Base-by-base conservation (phyloP, 2,329 filamentous ascomycete species). In the Cryphonectria japonica region DNA sequence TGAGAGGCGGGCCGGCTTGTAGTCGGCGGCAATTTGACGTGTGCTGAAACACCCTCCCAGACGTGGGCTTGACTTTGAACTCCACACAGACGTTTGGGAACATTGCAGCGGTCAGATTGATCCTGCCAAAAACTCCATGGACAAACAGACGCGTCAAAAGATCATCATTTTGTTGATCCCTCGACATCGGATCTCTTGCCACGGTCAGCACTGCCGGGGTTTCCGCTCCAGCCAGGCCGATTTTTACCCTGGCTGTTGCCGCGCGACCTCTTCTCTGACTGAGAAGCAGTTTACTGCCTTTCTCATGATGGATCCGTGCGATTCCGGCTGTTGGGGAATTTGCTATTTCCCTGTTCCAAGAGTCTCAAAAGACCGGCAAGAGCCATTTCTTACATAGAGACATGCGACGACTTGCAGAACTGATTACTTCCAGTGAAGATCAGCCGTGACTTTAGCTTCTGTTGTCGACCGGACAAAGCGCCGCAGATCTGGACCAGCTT, bases 401-500 rank as follows among this genome's bases (percentile, higher is more conserved):
- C 59, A 39, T n/a, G 37, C 13, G 26, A 39, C 46, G 37, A n/a
- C 19, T 11, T 34, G 34, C 19, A 29, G 29, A 3, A 41, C 34
- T 62, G 34, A 13, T 83, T 79, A 86, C 79, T 89, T 89, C 88
- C 88, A 91, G 76, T 87, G 82, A 46, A 90, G 82, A 77, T 87
- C 85, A 32, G 80, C 80, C 37, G 81, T 80, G 43, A 89, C 79
- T 76, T 89, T 89, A 59, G 81, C 77, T 52, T 90, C 86, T 77
- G 92, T 82, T 19, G 85, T 84, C 66, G 89, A 88, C 74, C 89
- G 87, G 71, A 92, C 84, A 77, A 92, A 90, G 29, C 83, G 82
- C 76, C 85, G 86, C 78, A 92, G 81, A 74, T 86, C 83, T 29
- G 83, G 81, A n/a, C 83, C 84, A 66, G 80, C 80, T 74, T 78